Base-by-base conservation (phyloP, 2,329 filamentous ascomycete genomes). In the Penicillium sp. region DNA sequence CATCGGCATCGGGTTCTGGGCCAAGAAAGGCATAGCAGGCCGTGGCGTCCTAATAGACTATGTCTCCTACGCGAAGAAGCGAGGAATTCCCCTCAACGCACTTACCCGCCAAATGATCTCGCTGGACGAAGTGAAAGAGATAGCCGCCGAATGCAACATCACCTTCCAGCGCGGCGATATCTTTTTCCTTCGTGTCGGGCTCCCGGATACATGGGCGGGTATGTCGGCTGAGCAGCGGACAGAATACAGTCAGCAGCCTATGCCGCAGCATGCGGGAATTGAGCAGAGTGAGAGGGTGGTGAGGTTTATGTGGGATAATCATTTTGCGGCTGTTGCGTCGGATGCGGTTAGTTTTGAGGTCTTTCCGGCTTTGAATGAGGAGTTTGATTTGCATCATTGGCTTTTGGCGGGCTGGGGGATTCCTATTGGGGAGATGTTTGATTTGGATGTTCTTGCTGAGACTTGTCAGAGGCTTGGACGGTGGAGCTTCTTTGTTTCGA, bases 331-430 rank as follows among this genome's bases (percentile, higher is more conserved):
- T 1, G 80, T 86, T 1, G 85, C 81, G 0, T 83, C 84, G 1
- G 85, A 88, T 56, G 80, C 81, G 39, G 80, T 85, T n/a, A 80
- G 78, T 8, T 83, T 84, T 61, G 85, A 86, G 65, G 79, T 79
- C 3, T 82, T 79, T 63, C 77, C 79, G 8, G 57, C 72, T 16
- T 41, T 71, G 13, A 59, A 70, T 16, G 58, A 62, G 16, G 70
- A 74, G 47, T 73, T 63, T 63, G 72, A 74, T 62, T 58, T 75
- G 48, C 73, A 75, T 54, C 73, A 75, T 59, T 59, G 72, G 58
- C 51, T 75, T 26, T 57, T 75, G 45, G 71, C 72, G 4, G 73
- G 73, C 1, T 75, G 73, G 72, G 73, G 72, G 3, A 24, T 75
- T 41, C 73, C 73, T 16, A 75, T 75, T 53, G 73, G 73, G 8